Percentiles rank a stretch among this genome's conserved stretches.
These are phyloP conservation scores for Sesbania bispinosa DNA, from an alignment of 306 rosid genomes.

Conservation along the genomic window DNA sequence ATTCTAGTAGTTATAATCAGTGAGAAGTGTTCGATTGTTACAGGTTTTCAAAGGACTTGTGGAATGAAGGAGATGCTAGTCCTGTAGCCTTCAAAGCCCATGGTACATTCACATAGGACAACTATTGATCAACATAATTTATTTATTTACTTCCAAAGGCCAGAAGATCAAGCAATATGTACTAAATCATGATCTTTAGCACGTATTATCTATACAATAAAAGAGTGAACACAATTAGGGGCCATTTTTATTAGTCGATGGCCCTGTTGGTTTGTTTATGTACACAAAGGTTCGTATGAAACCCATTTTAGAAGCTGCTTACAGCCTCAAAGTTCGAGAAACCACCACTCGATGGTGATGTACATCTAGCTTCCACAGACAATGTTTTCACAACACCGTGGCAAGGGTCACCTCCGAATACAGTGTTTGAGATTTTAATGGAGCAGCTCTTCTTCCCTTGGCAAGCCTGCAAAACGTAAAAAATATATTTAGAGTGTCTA, in stretches of 20 bases:
- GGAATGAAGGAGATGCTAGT: not conserved
- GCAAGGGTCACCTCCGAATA: slow-evolving; percentile 71
- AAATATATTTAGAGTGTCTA: not conserved
- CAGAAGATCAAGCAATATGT: not conserved
- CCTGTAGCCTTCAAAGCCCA: not conserved
- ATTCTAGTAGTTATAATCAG: no score
- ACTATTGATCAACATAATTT: not conserved
- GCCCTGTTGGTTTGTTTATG: not conserved
- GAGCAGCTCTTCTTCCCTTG: slow-evolving; percentile 70
- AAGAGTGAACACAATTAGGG: slow-evolving; percentile 5
- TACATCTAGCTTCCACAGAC: slow-evolving; percentile 82
- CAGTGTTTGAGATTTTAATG: slow-evolving; percentile 51
- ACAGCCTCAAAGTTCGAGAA: slow-evolving; percentile 31
- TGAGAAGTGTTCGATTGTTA: no score
- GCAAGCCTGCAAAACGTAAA: slow-evolving; percentile 54
- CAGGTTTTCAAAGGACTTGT: no score
- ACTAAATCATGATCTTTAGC: not conserved
- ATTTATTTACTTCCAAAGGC: not conserved
- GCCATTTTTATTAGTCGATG: not conserved
- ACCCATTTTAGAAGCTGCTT: slow-evolving; percentile 18
- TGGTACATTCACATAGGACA: not conserved
- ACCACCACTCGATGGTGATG: slow-evolving; percentile 30
- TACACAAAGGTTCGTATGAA: not conserved
- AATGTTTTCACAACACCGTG: slow-evolving; percentile 58
- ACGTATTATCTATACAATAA: not conserved